Percentiles rank a stretch among this genome's conserved stretches.
Conservation (phyloP, 495 filamentous ascomycete species). For the Penicillium coffeae region DNA sequence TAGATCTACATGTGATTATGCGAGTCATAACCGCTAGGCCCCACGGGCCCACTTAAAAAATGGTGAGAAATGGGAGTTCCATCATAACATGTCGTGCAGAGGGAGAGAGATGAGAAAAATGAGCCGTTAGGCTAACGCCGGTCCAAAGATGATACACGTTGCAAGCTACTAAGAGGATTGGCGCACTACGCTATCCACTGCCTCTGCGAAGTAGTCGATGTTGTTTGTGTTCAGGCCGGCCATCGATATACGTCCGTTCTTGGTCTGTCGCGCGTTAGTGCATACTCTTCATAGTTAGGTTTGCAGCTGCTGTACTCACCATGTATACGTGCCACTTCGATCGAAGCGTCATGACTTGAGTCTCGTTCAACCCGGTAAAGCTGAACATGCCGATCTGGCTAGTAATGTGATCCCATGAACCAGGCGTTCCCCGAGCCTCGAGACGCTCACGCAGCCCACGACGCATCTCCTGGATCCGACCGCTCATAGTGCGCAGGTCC, state of each 20-base stretch:
- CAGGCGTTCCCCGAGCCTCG: conserved; percentile 75
- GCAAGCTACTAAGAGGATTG: conserved; percentile 40
- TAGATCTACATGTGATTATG: conserved; percentile 15
- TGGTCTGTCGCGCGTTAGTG: conserved; percentile 51
- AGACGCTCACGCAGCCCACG: conserved; percentile 68
- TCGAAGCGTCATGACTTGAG: conserved; percentile 77
- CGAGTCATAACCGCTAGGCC: neutral
- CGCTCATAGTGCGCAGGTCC: conserved; percentile 89
- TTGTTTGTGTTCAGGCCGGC: conserved; percentile 90
- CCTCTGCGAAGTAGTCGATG: conserved; percentile 86
- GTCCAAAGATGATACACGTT: neutral
- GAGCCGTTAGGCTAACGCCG: neutral
- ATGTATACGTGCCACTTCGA: conserved; percentile 90
- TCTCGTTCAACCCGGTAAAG: conserved; percentile 85
- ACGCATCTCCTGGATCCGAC: conserved; percentile 88
- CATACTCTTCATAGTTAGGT: neutral
- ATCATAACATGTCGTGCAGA: neutral
- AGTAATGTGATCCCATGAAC: conserved; percentile 93
- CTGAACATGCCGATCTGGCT: conserved; percentile 99
- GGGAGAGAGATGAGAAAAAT: neutral
- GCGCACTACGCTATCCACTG: conserved; percentile 79
- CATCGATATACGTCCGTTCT: conserved; percentile 97
- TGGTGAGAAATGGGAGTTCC: neutral
- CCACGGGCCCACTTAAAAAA: neutral
- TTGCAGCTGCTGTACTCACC: conserved; percentile 31